Evolutionary conservation across 116 monocot genomes (phyloP).

Genomic region (Phalaenopsis hybrid): DNA sequence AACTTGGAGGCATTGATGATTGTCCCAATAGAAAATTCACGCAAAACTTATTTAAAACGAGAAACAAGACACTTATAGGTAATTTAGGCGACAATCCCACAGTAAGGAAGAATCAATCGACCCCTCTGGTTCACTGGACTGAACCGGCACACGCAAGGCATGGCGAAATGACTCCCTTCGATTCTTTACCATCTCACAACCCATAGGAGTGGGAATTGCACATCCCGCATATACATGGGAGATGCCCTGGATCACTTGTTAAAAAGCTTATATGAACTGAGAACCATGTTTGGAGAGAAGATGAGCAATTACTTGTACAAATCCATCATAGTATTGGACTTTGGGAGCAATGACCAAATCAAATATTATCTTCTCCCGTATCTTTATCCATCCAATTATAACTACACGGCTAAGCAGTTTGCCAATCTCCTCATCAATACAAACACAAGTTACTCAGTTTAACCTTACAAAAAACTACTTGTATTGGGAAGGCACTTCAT

Average conservation of each 20-base stretch:
- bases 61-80: too few species aligned
- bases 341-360: conserved; percentile 91
- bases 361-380: conserved; percentile 69
- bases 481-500: conserved; percentile 40
- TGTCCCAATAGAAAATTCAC: too few species aligned
- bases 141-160: too few species aligned
- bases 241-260: conserved; percentile 29
- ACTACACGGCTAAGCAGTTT: conserved; percentile 45
- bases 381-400: conserved; percentile 21
- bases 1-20: too few species aligned
- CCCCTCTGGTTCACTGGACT: too few species aligned
- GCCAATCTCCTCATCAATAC: conserved; percentile 61
- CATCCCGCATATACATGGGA: too few species aligned
- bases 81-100: too few species aligned
- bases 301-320: conserved; percentile 35
- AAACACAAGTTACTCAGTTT: conserved; percentile 31
- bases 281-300: conserved; percentile 19
- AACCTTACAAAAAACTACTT: not conserved
- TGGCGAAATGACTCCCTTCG: too few species aligned
- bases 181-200: too few species aligned
- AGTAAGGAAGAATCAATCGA: too few species aligned
- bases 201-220: too few species aligned
- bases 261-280: conserved; percentile 50
- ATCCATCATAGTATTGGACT: conserved; percentile 48
- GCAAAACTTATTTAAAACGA: too few species aligned